Base-by-base conservation (phyloP, 129 eudicot species). In the Tanacetum coccineum region DNA sequence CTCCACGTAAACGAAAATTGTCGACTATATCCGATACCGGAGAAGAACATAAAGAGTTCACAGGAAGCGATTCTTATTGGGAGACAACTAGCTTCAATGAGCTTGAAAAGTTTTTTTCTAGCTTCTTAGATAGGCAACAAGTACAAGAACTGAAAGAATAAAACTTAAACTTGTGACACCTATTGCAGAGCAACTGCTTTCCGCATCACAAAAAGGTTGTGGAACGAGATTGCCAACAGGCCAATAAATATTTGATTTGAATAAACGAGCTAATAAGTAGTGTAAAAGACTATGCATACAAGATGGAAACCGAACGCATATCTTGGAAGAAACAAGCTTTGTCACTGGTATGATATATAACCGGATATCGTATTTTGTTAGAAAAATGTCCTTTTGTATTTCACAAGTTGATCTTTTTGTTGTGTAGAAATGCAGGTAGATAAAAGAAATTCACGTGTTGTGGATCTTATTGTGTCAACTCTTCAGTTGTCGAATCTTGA, bases 101-200 rank as follows among this genome's bases (percentile, higher is more conserved):
- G 22, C 90, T 93, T 50, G 98, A 93, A 53, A 81, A 80, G 72
- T 93, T 68, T 74, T 78, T 93, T 68, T 84, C 78, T n/a, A 82
- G 91, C 80, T 88, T 93, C 73, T 74, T 93, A 79, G 98, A 93
- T 71, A 72, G 78, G 19, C 98, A 39, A 88, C 98, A 13, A 81
- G 79, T 75, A 81, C 88, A 45, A 96, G 98, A 62, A 79, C 77
- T 2, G 96, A 93, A 75, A 82, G 98, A 80, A 86, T 93, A 73
- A 86, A 80, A 74, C 87, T 93, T 46, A 93, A 93, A 83, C 90
- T 93, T 42, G 91, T 79, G 76, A 93, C 98, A 32, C 98, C 98
- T 6, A 74, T 93, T 72, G 68, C 82, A 67, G 96, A 93, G 62
- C 89, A 80, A 74, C 82, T 93, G 21, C 85, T 93, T 67, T 78